phyloP scores from a whole-genome alignment of 176 grass and related monocot species.

The Avena insularis region DNA sequence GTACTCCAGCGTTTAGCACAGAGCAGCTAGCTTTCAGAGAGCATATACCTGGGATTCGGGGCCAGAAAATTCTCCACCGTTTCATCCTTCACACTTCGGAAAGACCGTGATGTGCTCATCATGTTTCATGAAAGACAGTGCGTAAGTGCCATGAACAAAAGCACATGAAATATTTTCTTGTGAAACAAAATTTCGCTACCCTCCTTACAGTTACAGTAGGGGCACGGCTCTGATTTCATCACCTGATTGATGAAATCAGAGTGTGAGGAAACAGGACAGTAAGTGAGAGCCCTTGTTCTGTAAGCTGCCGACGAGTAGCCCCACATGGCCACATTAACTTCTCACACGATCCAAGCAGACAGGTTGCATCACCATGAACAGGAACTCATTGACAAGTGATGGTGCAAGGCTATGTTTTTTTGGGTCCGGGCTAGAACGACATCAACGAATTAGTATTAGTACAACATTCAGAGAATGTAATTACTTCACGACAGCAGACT shows the following conservation, averaged over 20 bases:
- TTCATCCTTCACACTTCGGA: slow-evolving; percentile 10
- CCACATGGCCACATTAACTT: slow-evolving; percentile 26
- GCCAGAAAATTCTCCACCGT: not conserved
- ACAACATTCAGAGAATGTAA: not conserved
- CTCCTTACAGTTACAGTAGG: not conserved
- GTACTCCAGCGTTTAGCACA: not conserved
- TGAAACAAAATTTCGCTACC: not conserved
- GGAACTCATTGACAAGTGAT: slow-evolving; percentile 8
- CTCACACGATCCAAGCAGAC: slow-evolving; percentile 24
- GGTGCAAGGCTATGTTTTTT: not conserved
- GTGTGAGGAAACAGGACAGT: not conserved
- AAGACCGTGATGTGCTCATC: not conserved
- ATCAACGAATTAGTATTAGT: not conserved
- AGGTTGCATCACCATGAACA: slow-evolving; percentile 33
- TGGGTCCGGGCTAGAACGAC: not conserved
- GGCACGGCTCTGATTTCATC: not conserved
- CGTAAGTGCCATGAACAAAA: not conserved
- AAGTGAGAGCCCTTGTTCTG: not conserved
- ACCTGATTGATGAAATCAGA: slow-evolving; percentile 9
- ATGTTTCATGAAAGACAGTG: not conserved
- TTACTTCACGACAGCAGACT: not conserved
- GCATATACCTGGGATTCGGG: slow-evolving; percentile 19
- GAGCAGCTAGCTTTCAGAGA: not conserved
- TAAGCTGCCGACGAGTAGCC: not conserved
- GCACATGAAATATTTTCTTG: not conserved